These are phyloP conservation scores for Periconia sp. DNA, from an alignment of 2,329 filamentous ascomycete species.

Conservation along the genomic window DNA sequence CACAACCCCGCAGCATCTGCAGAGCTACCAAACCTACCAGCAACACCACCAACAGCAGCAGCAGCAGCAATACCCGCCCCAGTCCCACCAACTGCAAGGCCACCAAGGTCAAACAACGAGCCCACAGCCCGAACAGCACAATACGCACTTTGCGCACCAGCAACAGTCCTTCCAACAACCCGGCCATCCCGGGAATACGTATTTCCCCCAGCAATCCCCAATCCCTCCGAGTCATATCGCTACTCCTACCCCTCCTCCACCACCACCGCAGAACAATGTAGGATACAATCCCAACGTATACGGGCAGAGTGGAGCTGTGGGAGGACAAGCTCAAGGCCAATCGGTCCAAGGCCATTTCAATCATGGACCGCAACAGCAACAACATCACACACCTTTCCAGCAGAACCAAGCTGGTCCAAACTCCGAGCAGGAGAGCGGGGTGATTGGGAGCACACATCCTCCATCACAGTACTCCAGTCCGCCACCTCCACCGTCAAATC, in stretches of 20 bases:
- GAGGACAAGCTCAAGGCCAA: conserved; percentile 4
- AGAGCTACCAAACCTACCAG: conserved; percentile 37
- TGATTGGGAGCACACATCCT: conserved; percentile 19
- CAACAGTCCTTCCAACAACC: conserved; percentile 29
- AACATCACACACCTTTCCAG: background rate
- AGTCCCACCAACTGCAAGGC: conserved; percentile 15
- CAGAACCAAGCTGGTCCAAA: conserved; percentile 13
- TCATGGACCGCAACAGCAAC: conserved; percentile 2
- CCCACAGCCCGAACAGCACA: conserved; percentile 14
- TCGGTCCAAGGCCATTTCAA: conserved; percentile 6
- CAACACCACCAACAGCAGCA: conserved; percentile 26
- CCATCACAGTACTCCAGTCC: conserved; percentile 5
- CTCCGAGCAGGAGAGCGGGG: conserved; percentile 28
- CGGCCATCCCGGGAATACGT: conserved; percentile 24
- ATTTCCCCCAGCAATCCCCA: conserved; percentile 24
- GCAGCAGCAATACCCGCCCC: conserved; percentile 18
- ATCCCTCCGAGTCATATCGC: conserved; percentile 6
- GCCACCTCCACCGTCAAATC: conserved; percentile 15
- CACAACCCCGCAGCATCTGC: conserved; percentile 28
- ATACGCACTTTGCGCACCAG: conserved; percentile 22
- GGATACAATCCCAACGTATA: conserved; percentile 15
- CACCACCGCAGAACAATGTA: conserved; percentile 11
- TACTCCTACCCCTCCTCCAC: too few relatives aligned
- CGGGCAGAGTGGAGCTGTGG: conserved; percentile 11
- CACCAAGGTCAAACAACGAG: conserved; percentile 13